These are phyloP conservation scores for Gracilaria caudata DNA, from an alignment of 23 red algal species.

Conservation along the genomic window DNA sequence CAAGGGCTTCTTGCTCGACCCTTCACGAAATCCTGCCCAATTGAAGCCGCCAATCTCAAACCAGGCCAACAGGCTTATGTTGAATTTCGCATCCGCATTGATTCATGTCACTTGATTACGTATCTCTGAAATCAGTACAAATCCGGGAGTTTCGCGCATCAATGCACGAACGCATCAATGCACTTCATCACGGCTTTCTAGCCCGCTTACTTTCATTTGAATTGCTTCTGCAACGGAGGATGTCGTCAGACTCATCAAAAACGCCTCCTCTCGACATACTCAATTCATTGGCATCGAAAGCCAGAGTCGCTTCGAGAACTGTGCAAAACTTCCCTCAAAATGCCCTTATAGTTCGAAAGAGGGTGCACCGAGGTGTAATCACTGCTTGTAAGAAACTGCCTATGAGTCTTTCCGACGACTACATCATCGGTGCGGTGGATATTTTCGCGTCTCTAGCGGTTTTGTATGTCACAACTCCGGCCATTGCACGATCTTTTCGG, in stretches of 20 bases:
- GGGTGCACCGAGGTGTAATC: not conserved
- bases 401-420: slow-evolving; percentile 48
- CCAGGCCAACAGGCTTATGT: not conserved
- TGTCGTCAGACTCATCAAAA: slow-evolving; percentile 22
- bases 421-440: slow-evolving; percentile 54
- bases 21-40: not conserved
- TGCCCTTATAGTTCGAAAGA: not conserved
- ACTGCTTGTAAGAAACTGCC: slow-evolving; percentile 19
- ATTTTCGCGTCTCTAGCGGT: slow-evolving; percentile 33
- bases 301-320: not conserved
- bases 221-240: not conserved
- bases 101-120: not conserved
- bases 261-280: not conserved
- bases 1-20: not conserved
- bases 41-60: not conserved
- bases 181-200: not conserved
- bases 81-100: not conserved
- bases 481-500: slow-evolving; percentile 6
- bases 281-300: not conserved
- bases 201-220: slow-evolving; percentile 15
- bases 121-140: not conserved
- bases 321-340: not conserved
- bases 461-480: slow-evolving; percentile 20
- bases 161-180: not conserved
- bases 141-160: not conserved